Base-by-base conservation (phyloP, 2,329 filamentous ascomycete species). In the Phaeosphaeriaceae sp. region DNA sequence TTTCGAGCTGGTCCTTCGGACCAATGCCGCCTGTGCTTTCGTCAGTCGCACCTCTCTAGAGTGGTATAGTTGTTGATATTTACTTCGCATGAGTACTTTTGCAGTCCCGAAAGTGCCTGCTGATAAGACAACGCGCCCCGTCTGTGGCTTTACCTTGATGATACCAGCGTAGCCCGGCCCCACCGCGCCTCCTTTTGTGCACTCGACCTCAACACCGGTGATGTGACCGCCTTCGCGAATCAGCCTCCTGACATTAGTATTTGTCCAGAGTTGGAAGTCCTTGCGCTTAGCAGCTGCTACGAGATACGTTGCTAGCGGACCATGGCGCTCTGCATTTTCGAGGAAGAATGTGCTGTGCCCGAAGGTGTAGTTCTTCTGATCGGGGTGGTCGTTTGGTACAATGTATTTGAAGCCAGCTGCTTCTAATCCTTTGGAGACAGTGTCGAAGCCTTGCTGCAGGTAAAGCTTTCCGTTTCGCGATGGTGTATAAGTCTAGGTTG, bases 291-390 rank as follows among this genome's bases (percentile, higher is more conserved):
- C 80, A 1, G 88, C 88, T 7, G 83, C 80, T 2, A 87, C 85
- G 0, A 91, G 84, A 68, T 91, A 91, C 0, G 89, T 90, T 3
- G 85, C 85, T 74, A 91, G 79, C 1, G 89, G 89, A 0, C 89
- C 89, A 41, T 86, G 86, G 58, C 89, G 82, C 73, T 90, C 86
- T 45, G 87, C 88, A 48, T 87, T 76, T 1, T 80, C 78, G 69
- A 86, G 88, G 84, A 90, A 89, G 78, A 86, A 90, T 40, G 85
- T 83, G 19, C 84, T 85, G 73, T 86, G 84, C 48, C 83, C 83
- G 1, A 62, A 63, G 0, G 86, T 88, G 64, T 81, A 79, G 75
- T 90, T 88, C 83, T 91, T 91, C 69, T 83, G 72, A 53, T 84
- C 79, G 0, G 88, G 86, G 42, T 82, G 76, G n/a, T 78, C 71